Evolutionary conservation across 78 protist genomes (phyloP), one percentile per base, ranked within the genome.

Genomic region (Guillardia theta): DNA sequence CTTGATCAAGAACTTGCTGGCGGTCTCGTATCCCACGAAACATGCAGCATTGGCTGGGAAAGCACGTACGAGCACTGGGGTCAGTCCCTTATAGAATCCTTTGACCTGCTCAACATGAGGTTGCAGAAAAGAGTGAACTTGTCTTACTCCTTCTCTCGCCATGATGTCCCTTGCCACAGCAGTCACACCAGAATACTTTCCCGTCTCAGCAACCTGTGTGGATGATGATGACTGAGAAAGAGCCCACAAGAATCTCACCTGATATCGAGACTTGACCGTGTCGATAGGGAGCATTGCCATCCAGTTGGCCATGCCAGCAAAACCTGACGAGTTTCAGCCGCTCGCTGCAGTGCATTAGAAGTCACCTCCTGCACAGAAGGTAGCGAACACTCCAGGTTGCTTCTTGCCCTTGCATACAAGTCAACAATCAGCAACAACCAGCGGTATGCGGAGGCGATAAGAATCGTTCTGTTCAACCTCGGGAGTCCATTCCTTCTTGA

Each of bases 1-100:
- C 41, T 36, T 8, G 9, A 36, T 70, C 12, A 70, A 36, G 30
- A 70, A 15, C 50, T 80, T 80, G 90, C 37, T 30, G 37, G 90
- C 90, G 12, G 37, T 44, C 50, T 80, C 96, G 87, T 47, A 37
- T 36, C 95, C 95, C 9, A 94, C 0, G 94, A 97, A 97, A 94
- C 96, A 94, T 6, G 97, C 98, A 0, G 98, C 97, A 80, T 97
- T 96, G 88, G 96, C 97, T 24, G 50, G 53, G 45, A 80, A 80
- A 15, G 48, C 53, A 33, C 83, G 83, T 36, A 70, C 83, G 36
- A 70, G 9, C 36, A 70, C 83, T 1, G 83, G 83, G 46, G 83
- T 24, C 5, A 70, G 41, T 4, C 83, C 83, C 83, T 70, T 70
- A 43, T 70, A 70, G 83, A 70, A 70, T 36, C 83, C 83, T 6